These are phyloP conservation scores for Fusarium pseudograminearum DNA, from an alignment of 2,329 filamentous ascomycete species.

Conservation along the genomic window DNA sequence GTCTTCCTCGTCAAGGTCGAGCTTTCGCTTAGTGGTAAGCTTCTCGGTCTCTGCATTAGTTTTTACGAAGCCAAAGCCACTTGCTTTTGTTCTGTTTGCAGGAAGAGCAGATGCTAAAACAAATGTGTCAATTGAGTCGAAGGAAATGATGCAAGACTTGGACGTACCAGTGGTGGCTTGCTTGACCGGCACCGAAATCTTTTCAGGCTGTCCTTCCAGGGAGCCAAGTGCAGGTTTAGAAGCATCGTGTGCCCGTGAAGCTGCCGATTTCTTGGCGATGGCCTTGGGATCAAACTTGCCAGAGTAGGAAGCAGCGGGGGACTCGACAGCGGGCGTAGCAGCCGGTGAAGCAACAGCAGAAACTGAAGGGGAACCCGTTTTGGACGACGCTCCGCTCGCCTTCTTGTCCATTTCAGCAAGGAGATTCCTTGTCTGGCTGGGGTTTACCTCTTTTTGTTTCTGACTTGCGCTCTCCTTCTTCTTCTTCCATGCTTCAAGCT, in stretches of 20 bases:
- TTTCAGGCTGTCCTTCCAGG: slow-evolving; percentile 57
- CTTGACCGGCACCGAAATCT: slow-evolving; percentile 50
- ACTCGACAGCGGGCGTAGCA: slow-evolving; percentile 58
- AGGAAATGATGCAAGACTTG: not conserved
- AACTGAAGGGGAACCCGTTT: slow-evolving; percentile 63
- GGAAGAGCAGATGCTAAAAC: slow-evolving; percentile 65
- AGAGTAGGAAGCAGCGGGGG: slow-evolving; percentile 71
- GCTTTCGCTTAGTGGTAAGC: slow-evolving; percentile 75
- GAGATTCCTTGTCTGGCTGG: slow-evolving; percentile 74
- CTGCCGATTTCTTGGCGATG: slow-evolving; percentile 81
- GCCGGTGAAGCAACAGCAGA: slow-evolving; percentile 65
- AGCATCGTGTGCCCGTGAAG: slow-evolving; percentile 66
- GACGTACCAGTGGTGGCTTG: slow-evolving; percentile 54
- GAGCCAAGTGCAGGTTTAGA: slow-evolving; percentile 63
- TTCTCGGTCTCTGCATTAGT: slow-evolving; percentile 74
- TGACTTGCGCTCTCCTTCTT: slow-evolving; percentile 82
- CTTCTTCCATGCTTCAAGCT: slow-evolving; percentile 91
- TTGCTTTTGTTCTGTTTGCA: slow-evolving; percentile 79
- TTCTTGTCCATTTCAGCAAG: slow-evolving; percentile 80
- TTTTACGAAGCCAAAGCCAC: slow-evolving; percentile 86
- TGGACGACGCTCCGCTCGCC: slow-evolving; percentile 61
- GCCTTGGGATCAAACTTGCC: slow-evolving; percentile 90
- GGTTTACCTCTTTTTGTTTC: slow-evolving; percentile 76
- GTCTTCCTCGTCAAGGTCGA: slow-evolving; percentile 91
- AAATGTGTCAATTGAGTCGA: slow-evolving; percentile 42